phyloP scores from a whole-genome alignment of 1,284 basidiomycete species.

The Fomitiporia mediterranea region DNA sequence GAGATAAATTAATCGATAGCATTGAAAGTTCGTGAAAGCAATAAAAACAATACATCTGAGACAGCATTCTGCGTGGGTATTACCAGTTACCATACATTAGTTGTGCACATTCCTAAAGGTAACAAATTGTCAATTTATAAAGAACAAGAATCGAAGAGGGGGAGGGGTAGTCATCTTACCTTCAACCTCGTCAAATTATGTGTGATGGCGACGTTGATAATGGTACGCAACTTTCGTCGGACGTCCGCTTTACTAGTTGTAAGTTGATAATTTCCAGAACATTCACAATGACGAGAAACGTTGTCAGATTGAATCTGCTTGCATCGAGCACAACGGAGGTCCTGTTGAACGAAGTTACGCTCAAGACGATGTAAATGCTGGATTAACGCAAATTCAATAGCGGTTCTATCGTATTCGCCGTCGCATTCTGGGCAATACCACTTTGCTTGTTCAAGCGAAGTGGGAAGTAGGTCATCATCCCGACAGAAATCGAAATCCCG shows the following conservation, averaged over 20 bases:
- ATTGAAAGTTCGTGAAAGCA: too few species aligned
- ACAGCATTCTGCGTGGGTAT: not conserved
- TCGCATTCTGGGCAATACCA: conserved; percentile 72
- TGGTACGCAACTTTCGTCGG: conserved; percentile 66
- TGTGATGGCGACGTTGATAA: conserved; percentile 76
- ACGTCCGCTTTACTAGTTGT: conserved; percentile 68
- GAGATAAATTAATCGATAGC: not conserved
- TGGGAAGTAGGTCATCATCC: conserved; percentile 81
- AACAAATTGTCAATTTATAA: too few species aligned
- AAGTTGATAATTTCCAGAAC: conserved; percentile 80
- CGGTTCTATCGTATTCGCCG: conserved; percentile 82
- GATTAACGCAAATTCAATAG: conserved; percentile 86
- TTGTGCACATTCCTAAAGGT: conserved; percentile 24
- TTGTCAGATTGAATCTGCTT: conserved; percentile 86
- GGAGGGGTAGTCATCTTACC: conserved; percentile 36
- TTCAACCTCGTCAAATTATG: conserved; percentile 63
- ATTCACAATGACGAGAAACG: conserved; percentile 80
- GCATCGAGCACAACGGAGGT: conserved; percentile 85
- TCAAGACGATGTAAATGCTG: conserved; percentile 71
- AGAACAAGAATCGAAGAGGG: conserved; percentile 3
- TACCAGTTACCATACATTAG: conserved; percentile 23
- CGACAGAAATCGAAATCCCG: conserved; percentile 94
- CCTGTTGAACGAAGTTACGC: conserved; percentile 82
- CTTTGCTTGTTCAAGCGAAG: conserved; percentile 44
- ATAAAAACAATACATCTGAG: not conserved